Conservation (phyloP, 1,139 yeast species). For the Magnusiomyces ingens region DNA sequence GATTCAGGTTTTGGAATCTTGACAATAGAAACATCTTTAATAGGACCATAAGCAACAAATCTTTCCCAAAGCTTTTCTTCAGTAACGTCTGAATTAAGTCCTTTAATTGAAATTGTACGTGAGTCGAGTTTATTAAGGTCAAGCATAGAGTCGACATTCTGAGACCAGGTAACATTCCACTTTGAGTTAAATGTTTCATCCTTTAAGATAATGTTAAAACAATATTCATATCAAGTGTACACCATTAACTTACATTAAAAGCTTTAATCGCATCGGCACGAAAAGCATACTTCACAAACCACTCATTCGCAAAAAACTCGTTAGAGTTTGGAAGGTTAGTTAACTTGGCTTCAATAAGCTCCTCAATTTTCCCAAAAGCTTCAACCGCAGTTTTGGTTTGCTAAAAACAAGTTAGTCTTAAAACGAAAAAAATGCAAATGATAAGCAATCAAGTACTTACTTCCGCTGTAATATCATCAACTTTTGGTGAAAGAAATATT, state of each 20-base stretch:
- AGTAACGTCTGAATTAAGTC: conserved; percentile 10
- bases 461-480: conserved; percentile 6
- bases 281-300: conserved; percentile 78
- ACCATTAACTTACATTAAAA: conserved; percentile 42
- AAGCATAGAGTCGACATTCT: conserved; percentile 15
- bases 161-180: conserved; percentile 17
- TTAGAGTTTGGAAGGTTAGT: conserved; percentile 18
- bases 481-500: conserved; percentile 39
- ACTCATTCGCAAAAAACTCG: conserved; percentile 36
- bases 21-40: conserved; percentile 8
- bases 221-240: conserved; percentile 41
- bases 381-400: conserved; percentile 39
- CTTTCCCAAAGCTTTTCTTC: conserved; percentile 11
- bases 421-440: neutral
- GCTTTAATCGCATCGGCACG: conserved; percentile 91
- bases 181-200: conserved; percentile 4
- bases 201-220: conserved; percentile 11
- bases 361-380: conserved; percentile 69
- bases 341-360: conserved; percentile 37
- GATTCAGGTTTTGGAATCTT: neutral
- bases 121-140: conserved; percentile 14
- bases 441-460: neutral
- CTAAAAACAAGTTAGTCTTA: conserved; percentile 17
- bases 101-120: conserved; percentile 13
- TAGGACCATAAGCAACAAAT: conserved; percentile 1